phyloP scores from a whole-genome alignment of 2,329 filamentous ascomycete genomes.

The Chrysoporthe cubensis region DNA sequence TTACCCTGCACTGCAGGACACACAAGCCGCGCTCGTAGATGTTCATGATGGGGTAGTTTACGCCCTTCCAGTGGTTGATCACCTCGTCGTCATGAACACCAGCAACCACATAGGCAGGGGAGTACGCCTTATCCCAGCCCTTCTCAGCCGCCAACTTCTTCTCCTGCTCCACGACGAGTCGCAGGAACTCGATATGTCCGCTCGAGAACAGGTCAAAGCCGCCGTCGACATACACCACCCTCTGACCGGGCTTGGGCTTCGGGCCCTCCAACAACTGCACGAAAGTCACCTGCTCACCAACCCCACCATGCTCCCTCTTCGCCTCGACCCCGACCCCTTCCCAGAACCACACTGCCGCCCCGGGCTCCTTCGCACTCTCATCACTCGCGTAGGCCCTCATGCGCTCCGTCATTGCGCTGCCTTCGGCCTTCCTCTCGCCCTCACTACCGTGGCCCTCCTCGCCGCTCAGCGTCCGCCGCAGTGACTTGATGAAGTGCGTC shows the following conservation, averaged over 20 bases:
- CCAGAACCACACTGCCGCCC: conserved; percentile 88
- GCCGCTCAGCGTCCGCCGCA: conserved; percentile 70
- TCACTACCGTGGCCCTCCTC: conserved; percentile 73
- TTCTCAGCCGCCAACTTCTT: conserved; percentile 66
- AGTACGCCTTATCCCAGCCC: conserved; percentile 82
- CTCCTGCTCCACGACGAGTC: conserved; percentile 74
- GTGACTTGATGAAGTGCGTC: conserved; percentile 86
- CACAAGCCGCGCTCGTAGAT: conserved; percentile 95
- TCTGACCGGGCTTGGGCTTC: conserved; percentile 75
- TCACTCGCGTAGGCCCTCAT: conserved; percentile 89
- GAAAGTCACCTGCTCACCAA: conserved; percentile 68
- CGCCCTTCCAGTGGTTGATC: conserved; percentile 94
- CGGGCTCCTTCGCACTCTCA: conserved; percentile 75
- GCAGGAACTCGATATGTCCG: conserved; percentile 94
- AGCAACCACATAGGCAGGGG: conserved; percentile 84
- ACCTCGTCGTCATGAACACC: conserved; percentile 94
- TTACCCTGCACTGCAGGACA: conserved; percentile 89
- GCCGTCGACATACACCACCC: conserved; percentile 92
- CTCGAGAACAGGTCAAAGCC: conserved; percentile 97
- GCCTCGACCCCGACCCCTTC: conserved; percentile 53
- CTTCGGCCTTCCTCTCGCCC: conserved; percentile 65
- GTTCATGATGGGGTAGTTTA: conserved; percentile 99
- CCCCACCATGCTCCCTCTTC: conserved; percentile 45
- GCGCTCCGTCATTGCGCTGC: conserved; percentile 72
- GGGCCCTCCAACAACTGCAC: conserved; percentile 70